Percentiles rank a stretch among this genome's conserved stretches.
These are phyloP conservation scores for Podaxis sp. DNA, from an alignment of 768 basidiomycete species.

Conservation along the genomic window DNA sequence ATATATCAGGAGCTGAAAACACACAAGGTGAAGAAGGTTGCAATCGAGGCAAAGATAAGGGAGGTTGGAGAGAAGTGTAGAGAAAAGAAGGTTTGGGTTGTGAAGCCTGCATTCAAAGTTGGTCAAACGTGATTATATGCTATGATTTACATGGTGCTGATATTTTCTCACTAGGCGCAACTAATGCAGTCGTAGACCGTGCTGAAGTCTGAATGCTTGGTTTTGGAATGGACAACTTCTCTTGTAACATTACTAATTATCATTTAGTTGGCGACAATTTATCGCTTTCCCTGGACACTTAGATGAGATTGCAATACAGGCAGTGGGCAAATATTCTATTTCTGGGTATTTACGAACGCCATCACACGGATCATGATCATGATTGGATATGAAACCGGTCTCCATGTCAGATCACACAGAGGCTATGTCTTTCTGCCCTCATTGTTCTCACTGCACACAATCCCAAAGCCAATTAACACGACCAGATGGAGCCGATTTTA, in stretches of 20 bases:
- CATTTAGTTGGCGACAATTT: neutral
- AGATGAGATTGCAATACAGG: neutral
- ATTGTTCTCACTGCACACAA: neutral
- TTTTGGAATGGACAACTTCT: neutral
- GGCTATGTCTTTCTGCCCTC: neutral
- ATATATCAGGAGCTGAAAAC: constrained; percentile 64
- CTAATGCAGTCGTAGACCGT: neutral
- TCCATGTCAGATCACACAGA: neutral
- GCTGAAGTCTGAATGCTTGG: neutral
- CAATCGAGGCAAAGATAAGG: constrained; percentile 75
- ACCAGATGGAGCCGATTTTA: neutral
- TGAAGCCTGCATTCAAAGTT: constrained; percentile 42
- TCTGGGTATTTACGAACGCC: neutral
- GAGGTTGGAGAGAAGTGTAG: constrained; percentile 76
- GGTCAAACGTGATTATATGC: neutral
- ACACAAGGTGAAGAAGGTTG: constrained; percentile 79
- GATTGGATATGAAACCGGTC: neutral
- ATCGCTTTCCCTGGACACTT: neutral
- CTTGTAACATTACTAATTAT: neutral
- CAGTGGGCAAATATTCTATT: neutral
- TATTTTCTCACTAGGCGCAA: neutral
- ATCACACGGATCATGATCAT: neutral
- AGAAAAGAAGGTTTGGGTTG: constrained; percentile 69
- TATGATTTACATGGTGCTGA: neutral
- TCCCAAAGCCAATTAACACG: neutral